These are phyloP conservation scores for Drechslerella dactyloides DNA, from an alignment of 2,329 filamentous ascomycete species.

Conservation along the genomic window DNA sequence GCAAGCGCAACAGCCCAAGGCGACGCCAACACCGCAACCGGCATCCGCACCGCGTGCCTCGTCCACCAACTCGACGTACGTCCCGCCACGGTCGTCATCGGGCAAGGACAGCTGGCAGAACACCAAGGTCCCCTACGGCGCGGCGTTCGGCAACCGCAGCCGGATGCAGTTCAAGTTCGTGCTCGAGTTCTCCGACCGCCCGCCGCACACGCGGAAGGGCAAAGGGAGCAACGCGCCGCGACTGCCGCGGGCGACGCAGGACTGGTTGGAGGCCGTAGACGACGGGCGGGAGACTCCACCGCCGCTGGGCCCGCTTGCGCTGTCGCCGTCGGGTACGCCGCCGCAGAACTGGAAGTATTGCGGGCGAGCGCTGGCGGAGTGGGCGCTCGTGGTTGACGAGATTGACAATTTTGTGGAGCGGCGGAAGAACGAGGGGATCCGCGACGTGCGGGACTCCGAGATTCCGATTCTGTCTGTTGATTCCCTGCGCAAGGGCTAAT, in stretches of 20 bases:
- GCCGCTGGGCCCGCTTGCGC: constrained; percentile 24
- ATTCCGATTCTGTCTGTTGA: constrained; percentile 48
- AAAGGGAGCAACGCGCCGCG: constrained; percentile 67
- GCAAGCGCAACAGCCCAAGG: constrained; percentile 17
- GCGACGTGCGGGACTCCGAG: constrained; percentile 37
- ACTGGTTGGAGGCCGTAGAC: constrained; percentile 62
- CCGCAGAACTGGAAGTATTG: constrained; percentile 63
- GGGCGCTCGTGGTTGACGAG: constrained; percentile 75
- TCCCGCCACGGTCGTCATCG: constrained; percentile 27
- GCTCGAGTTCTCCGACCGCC: constrained; percentile 68
- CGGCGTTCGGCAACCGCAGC: constrained; percentile 60
- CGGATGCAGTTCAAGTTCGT: constrained; percentile 71
- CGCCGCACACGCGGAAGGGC: constrained; percentile 62
- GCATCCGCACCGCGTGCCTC: not conserved
- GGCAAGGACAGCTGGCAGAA: constrained; percentile 49
- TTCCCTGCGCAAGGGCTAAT: constrained; percentile 43
- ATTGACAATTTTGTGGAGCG: constrained; percentile 82
- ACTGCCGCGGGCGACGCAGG: constrained; percentile 73
- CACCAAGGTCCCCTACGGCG: constrained; percentile 56
- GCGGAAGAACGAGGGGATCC: constrained; percentile 67
- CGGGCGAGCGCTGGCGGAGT: constrained; percentile 78
- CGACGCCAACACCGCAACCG: constrained; percentile 20
- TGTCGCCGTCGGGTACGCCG: constrained; percentile 23
- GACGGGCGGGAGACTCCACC: constrained; percentile 27
- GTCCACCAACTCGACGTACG: constrained; percentile 54